Percentiles rank a stretch among this genome's conserved stretches.
These are phyloP conservation scores for Tylopilus cervinicoccineus DNA, from an alignment of 768 basidiomycete species.

Conservation along the genomic window DNA sequence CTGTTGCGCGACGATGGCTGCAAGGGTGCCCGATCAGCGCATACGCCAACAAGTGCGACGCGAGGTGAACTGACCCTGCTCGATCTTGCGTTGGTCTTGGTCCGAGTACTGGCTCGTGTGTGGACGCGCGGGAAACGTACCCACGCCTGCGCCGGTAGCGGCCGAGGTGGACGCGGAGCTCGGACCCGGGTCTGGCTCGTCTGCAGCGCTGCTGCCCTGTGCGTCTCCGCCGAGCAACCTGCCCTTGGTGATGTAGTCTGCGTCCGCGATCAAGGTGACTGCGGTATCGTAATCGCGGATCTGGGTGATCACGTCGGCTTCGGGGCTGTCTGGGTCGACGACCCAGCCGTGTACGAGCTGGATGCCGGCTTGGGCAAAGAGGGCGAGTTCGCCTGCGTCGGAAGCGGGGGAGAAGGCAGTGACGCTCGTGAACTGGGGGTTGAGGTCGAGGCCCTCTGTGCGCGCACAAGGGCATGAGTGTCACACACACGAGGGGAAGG, in stretches of 20 bases:
- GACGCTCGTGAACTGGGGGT: conserved; percentile 73
- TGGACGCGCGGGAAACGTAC: background rate
- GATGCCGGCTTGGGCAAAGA: conserved; percentile 82
- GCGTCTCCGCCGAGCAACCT: conserved; percentile 39
- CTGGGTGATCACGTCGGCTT: conserved; percentile 49
- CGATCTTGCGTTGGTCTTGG: conserved; percentile 59
- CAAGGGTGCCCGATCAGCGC: too few relatives aligned
- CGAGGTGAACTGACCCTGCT: conserved; percentile 51
- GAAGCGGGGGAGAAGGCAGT: conserved; percentile 64
- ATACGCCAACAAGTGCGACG: too few relatives aligned
- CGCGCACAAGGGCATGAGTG: too few relatives aligned
- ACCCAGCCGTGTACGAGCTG: conserved; percentile 85
- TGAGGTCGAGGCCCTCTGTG: conserved; percentile 83
- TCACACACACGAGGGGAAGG: background rate
- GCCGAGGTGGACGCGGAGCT: too few relatives aligned
- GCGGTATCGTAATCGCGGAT: conserved; percentile 71
- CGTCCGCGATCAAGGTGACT: conserved; percentile 71
- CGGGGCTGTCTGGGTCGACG: conserved; percentile 43
- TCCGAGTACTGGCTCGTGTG: conserved; percentile 37
- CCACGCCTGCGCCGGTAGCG: conserved; percentile 7
- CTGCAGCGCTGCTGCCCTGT: too few relatives aligned
- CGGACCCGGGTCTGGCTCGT: background rate
- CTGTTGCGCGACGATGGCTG: conserved; percentile 63
- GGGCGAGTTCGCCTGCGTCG: conserved; percentile 71
- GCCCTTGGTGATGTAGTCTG: conserved; percentile 68